Percentiles rank a stretch among this genome's conserved stretches.
Evolutionary conservation across 179 eudicot species (phyloP).

Genomic region (Actinidia polygama): DNA sequence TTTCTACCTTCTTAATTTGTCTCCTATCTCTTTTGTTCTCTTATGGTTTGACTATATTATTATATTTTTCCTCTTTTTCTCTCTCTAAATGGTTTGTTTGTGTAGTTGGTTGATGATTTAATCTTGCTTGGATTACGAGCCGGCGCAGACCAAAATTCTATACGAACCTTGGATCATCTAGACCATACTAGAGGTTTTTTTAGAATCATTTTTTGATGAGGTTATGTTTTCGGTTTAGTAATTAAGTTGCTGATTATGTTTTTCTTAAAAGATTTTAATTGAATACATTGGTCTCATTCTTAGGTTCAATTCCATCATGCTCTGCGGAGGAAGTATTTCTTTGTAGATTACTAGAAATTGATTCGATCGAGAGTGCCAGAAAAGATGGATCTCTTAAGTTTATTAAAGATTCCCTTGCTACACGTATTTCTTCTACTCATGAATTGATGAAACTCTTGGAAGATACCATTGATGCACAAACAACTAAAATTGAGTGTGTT

Average conservation of each 20-base stretch:
- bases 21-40: neutral
- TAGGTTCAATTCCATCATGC: constrained; percentile 70
- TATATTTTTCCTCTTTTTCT: neutral
- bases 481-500: constrained; percentile 41
- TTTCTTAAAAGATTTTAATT: neutral
- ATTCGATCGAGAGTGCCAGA: constrained; percentile 39
- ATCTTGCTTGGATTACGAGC: constrained; percentile 72
- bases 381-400: constrained; percentile 39
- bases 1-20: neutral
- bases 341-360: constrained; percentile 66
- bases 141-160: constrained; percentile 59
- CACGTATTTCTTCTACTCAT: constrained; percentile 60
- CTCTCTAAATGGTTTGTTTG: constrained; percentile 8
- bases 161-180: constrained; percentile 57
- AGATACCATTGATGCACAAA: constrained; percentile 60
- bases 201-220: neutral
- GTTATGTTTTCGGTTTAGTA: neutral
- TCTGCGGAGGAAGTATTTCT: constrained; percentile 81
- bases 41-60: constrained; percentile 15
- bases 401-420: constrained; percentile 61
- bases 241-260: neutral
- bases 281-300: constrained; percentile 3
- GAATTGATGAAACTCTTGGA: constrained; percentile 60
- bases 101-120: constrained; percentile 77
- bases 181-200: constrained; percentile 68